These are phyloP conservation scores for Athelia sp. DNA, from an alignment of 1,284 basidiomycete species.

Conservation along the genomic window DNA sequence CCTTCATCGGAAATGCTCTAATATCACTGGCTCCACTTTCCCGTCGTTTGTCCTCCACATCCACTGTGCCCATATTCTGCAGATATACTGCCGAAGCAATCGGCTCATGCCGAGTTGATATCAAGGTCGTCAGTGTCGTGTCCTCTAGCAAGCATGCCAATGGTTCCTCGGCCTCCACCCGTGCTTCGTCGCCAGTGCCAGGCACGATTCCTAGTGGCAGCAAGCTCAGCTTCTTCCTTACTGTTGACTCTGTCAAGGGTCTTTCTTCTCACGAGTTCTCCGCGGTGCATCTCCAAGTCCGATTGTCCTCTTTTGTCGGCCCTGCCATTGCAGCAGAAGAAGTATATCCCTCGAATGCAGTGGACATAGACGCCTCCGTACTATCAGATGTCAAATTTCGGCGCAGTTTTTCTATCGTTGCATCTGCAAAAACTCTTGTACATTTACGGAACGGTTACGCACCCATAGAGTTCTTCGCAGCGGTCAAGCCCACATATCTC, in stretches of 20 bases:
- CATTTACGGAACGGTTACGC: conserved; percentile 75
- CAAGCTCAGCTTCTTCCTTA: conserved; percentile 79
- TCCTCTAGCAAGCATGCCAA: conserved; percentile 56
- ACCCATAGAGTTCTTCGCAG: conserved; percentile 85
- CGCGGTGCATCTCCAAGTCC: conserved; percentile 78
- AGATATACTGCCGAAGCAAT: conserved; percentile 91
- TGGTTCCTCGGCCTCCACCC: conserved; percentile 60
- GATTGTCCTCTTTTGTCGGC: conserved; percentile 79
- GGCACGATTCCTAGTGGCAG: conserved; percentile 63
- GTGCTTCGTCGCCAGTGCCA: conserved; percentile 65
- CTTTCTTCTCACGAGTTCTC: conserved; percentile 85
- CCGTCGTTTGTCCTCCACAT: conserved; percentile 71
- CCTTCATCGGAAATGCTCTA: conserved; percentile 86
- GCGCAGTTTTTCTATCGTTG: conserved; percentile 74
- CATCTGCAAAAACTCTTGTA: conserved; percentile 68
- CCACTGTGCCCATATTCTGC: conserved; percentile 83
- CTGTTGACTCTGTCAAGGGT: conserved; percentile 83
- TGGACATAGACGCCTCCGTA: conserved; percentile 72
- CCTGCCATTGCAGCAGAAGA: conserved; percentile 69
- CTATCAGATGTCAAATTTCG: conserved; percentile 78
- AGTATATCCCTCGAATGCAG: conserved; percentile 68
- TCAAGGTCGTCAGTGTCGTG: conserved; percentile 74
- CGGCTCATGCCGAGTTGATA: conserved; percentile 82
- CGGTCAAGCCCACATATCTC: conserved; percentile 75
- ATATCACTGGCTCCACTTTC: conserved; percentile 82